Conservation (phyloP, 177 flowering plant species). For the Vitis hybrid region DNA sequence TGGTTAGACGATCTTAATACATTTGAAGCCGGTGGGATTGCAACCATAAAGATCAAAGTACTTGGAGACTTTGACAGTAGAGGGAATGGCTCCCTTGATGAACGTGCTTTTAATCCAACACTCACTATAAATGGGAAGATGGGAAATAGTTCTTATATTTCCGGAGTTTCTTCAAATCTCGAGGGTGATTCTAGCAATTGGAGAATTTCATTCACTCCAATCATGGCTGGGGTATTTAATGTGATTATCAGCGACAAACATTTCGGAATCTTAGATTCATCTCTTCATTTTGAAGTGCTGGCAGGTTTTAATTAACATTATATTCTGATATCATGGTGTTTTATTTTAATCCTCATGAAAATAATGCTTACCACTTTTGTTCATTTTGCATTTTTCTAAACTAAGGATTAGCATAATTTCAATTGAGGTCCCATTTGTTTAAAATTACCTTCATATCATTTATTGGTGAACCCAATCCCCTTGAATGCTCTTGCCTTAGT, state of each 20-base stretch:
- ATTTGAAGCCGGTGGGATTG: constrained; percentile 67
- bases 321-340: too few relatives aligned
- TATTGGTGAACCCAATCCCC: not conserved
- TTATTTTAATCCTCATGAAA: too few relatives aligned
- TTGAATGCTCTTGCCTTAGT: not conserved
- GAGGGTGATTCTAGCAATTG: constrained; percentile 27
- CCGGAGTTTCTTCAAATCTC: constrained; percentile 46
- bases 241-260: constrained; percentile 22
- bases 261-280: constrained; percentile 29
- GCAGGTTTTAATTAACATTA: constrained; percentile 18
- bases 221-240: constrained; percentile 29
- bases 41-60: constrained; percentile 55
- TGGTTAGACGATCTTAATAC: constrained; percentile 60
- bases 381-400: too few relatives aligned
- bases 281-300: constrained; percentile 29
- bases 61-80: constrained; percentile 30
- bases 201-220: constrained; percentile 28
- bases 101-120: constrained; percentile 38
- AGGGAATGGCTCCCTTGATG: constrained; percentile 22
- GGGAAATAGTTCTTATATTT: constrained; percentile 70
- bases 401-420: too few relatives aligned
- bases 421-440: too few relatives aligned
- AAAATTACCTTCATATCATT: too few relatives aligned
- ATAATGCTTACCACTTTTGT: too few relatives aligned
- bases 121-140: constrained; percentile 60